phyloP scores from a whole-genome alignment of 2,329 filamentous ascomycete species.

The Coccinonectria pachysandricola region DNA sequence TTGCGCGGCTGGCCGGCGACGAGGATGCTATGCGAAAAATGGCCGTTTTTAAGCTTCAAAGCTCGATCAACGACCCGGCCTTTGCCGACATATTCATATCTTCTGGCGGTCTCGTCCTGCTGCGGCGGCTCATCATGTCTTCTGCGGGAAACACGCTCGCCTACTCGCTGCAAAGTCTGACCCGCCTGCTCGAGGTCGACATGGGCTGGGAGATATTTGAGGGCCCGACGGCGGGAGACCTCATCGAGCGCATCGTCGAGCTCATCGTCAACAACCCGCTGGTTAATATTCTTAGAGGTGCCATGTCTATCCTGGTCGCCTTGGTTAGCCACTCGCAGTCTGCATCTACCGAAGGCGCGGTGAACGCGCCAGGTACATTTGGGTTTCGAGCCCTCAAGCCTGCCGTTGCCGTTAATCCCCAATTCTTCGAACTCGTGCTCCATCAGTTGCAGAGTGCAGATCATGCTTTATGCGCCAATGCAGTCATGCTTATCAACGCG shows the following conservation, averaged over 20 bases:
- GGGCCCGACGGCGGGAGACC: constrained; percentile 48
- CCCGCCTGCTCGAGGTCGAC: constrained; percentile 82
- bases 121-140: constrained; percentile 74
- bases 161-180: constrained; percentile 85
- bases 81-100: constrained; percentile 96
- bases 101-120: constrained; percentile 70
- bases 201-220: constrained; percentile 94
- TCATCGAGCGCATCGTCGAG: constrained; percentile 72
- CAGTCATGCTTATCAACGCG: constrained; percentile 89
- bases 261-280: constrained; percentile 90
- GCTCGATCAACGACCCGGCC: constrained; percentile 86
- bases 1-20: constrained; percentile 54
- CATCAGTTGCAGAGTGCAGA: constrained; percentile 87
- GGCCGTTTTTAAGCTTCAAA: constrained; percentile 97
- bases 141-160: constrained; percentile 89
- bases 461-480: constrained; percentile 90
- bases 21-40: constrained; percentile 94
- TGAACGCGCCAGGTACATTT: constrained; percentile 49
- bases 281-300: constrained; percentile 92
- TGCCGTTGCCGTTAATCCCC: constrained; percentile 79
- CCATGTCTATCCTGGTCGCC: constrained; percentile 92
- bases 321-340: constrained; percentile 79
- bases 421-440: constrained; percentile 91
- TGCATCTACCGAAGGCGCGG: constrained; percentile 26
- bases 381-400: constrained; percentile 90